Evolutionary conservation across 176 grass and related monocot species (phyloP).

Genomic region (Cenchrus americanus): DNA sequence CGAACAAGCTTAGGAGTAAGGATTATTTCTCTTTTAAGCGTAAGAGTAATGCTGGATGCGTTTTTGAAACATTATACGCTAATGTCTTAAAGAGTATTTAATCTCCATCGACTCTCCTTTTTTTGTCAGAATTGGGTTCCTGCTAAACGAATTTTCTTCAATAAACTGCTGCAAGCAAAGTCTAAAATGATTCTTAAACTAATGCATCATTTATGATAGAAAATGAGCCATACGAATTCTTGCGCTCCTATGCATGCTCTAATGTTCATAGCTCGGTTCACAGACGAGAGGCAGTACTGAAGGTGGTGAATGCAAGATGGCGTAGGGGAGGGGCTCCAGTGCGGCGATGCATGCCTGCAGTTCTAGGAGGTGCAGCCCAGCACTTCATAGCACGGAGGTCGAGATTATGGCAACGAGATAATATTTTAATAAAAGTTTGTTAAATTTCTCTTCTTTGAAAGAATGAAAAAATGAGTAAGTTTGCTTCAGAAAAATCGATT

Average conservation of each 20-base stretch:
- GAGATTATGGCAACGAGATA: too few species aligned
- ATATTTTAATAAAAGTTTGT: too few species aligned
- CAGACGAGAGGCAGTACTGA: too few species aligned
- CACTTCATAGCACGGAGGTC: too few species aligned
- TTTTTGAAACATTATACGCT: not conserved
- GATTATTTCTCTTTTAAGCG: not conserved
- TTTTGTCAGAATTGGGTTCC: not conserved
- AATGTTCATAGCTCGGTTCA: not conserved
- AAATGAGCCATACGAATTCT: not conserved
- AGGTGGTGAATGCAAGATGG: too few species aligned
- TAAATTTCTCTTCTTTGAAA: too few species aligned
- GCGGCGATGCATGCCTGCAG: too few species aligned
- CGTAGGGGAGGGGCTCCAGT: too few species aligned
- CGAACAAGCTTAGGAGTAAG: not conserved
- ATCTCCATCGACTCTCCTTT: not conserved
- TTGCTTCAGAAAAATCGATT: too few species aligned
- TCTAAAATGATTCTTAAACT: not conserved
- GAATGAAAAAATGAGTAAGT: too few species aligned
- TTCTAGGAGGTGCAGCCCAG: too few species aligned
- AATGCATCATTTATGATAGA: not conserved
- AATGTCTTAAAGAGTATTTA: not conserved
- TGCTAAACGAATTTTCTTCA: not conserved
- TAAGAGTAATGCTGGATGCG: not conserved
- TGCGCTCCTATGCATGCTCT: not conserved
- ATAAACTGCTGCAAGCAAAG: not conserved